phyloP scores from a whole-genome alignment of 768 basidiomycete genomes.

The Neoboletus subvelutipes region DNA sequence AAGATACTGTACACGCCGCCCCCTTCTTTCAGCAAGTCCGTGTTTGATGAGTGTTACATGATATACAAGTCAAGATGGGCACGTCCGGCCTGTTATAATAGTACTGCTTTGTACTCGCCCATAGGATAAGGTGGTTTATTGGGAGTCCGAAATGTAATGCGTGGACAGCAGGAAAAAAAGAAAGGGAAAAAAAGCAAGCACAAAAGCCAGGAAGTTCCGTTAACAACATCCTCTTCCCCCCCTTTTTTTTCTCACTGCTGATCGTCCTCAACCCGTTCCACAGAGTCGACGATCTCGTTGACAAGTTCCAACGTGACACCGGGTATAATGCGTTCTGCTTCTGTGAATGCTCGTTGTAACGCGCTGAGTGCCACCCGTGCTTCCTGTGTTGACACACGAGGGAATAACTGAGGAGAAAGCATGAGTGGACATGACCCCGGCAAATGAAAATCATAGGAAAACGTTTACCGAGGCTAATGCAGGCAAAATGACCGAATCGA shows the following conservation, averaged over 20 bases:
- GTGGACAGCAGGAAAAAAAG: slow-evolving; percentile 3
- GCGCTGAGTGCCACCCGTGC: slow-evolving; percentile 82
- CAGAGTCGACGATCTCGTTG: slow-evolving; percentile 91
- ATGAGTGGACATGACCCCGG: slow-evolving; percentile 8
- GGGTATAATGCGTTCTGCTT: slow-evolving; percentile 93
- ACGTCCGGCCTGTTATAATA: slow-evolving; percentile 16
- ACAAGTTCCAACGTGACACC: slow-evolving; percentile 92
- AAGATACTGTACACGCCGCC: neutral
- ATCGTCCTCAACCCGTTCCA: slow-evolving; percentile 85
- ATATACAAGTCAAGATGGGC: slow-evolving; percentile 24
- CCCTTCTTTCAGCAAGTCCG: neutral
- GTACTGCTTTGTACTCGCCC: slow-evolving; percentile 19
- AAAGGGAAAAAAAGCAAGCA: slow-evolving; percentile 9
- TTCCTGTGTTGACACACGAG: slow-evolving; percentile 90
- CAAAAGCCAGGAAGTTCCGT: slow-evolving; percentile 18
- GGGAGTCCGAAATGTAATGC: slow-evolving; percentile 20
- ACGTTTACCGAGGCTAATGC: slow-evolving; percentile 88
- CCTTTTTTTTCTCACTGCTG: slow-evolving; percentile 23
- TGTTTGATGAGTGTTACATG: slow-evolving; percentile 22
- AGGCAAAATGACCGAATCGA: slow-evolving; percentile 93
- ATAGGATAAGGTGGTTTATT: slow-evolving; percentile 14
- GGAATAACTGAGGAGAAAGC: slow-evolving; percentile 63
- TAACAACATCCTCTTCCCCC: neutral
- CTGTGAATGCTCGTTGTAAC: slow-evolving; percentile 88
- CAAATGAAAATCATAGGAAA: neutral